Evolutionary conservation across 306 rosid genomes (phyloP).

Genomic region (Dryas octopetala): DNA sequence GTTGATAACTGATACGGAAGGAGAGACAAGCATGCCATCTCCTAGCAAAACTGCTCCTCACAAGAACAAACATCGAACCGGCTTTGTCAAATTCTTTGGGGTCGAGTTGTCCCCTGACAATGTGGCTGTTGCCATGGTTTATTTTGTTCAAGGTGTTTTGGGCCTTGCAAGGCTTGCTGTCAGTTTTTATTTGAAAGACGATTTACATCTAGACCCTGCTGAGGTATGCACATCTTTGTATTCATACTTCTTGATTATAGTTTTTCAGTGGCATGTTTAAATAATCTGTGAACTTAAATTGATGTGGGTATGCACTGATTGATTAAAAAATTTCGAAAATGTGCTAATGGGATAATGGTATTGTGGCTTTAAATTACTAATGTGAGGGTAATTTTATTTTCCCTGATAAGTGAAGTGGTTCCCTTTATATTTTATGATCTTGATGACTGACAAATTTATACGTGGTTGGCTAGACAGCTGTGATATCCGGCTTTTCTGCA

Average conservation of each 20-base stretch:
- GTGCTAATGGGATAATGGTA: not conserved
- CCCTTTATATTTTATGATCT: not conserved
- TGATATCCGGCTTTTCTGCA: slow-evolving; percentile 78
- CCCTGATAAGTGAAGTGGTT: not conserved
- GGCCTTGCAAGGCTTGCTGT: slow-evolving; percentile 97
- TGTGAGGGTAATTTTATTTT: not conserved
- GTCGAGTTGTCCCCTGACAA: slow-evolving; percentile 86
- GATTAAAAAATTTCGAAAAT: not conserved
- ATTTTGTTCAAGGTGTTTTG: slow-evolving; percentile 97
- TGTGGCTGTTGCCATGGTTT: slow-evolving; percentile 92
- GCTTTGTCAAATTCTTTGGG: slow-evolving; percentile 57
- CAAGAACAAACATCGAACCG: slow-evolving; percentile 42
- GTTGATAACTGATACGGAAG: slow-evolving; percentile 38
- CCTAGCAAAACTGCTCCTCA: slow-evolving; percentile 36
- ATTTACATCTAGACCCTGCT: slow-evolving; percentile 95
- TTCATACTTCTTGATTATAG: slow-evolving; percentile 2
- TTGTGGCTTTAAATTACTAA: slow-evolving; percentile 9
- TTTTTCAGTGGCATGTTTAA: not conserved
- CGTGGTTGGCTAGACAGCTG: slow-evolving; percentile 84
- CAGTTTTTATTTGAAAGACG: slow-evolving; percentile 79
- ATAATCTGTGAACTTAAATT: not conserved
- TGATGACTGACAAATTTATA: slow-evolving; percentile 39
- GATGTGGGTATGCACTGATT: not conserved
- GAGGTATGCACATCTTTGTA: slow-evolving; percentile 57
- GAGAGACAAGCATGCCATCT: slow-evolving; percentile 38